Base-by-base conservation (phyloP, 331 rosid species). In the Ulmus americana region DNA sequence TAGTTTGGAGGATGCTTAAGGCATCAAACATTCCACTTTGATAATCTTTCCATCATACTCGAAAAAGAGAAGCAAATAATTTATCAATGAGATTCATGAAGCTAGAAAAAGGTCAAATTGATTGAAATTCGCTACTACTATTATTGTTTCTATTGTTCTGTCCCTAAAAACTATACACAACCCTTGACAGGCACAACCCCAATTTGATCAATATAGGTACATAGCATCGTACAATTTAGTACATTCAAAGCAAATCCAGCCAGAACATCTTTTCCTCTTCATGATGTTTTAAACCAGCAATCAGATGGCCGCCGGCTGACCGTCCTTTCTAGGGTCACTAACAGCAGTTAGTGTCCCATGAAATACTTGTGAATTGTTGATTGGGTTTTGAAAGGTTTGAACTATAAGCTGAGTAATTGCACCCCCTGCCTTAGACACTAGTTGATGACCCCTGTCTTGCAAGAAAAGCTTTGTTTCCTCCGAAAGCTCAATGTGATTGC, bases 261-360 rank as follows among this genome's bases (percentile, higher is more conserved):
- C 49, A 40, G 15, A 39, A 14, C 49, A 0, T 28, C 13, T 5
- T 7, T 41, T 41, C 48, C 15, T n/a, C 28, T 16, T 39, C 18
- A 5, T 51, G 60, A 38, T 39, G 43, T 52, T 51, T 42, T 40
- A 35, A 12, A 20, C 51, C 13, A 60, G 20, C 57, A 8, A 57
- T 69, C 68, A 81, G 22, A 46, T 45, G 8, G 95, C 95, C 0
- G 98, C 98, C 0, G 98, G 98, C 67, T 11, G 62, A 18, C 98
- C 97, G 51, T 85, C 84, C 70, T 89, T 92, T 77, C 98, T 77
- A 1, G 90, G 97, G 66, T 92, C 98, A 67, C 97, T 76, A 0
- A 92, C 97, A 10, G 84, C 98, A 0, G 85, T 83, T 62, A 92
- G 88, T 50, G 67, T 76, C 39, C 97, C 97, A 47, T 65, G 77